Conservation (phyloP, 345 rosid species). For the Brassica rapa region DNA sequence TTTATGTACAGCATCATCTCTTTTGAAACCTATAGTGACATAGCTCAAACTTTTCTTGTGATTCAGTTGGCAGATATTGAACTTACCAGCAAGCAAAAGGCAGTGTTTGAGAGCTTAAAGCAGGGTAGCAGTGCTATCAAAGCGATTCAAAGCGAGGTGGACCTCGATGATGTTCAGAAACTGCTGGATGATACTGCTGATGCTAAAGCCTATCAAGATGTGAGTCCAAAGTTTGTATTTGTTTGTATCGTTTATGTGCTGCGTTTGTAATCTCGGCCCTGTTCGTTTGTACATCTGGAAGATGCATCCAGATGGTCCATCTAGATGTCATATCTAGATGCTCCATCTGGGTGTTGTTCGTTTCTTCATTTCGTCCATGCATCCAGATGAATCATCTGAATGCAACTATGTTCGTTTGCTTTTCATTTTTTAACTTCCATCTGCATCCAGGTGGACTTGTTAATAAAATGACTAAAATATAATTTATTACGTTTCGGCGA, state of each 20-base stretch:
- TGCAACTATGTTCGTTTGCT: too few relatives aligned
- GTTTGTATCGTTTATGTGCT: background rate
- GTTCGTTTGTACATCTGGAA: too few relatives aligned
- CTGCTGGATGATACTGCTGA: conserved; percentile 92
- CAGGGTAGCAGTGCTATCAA: conserved; percentile 79
- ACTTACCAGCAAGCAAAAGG: conserved; percentile 90
- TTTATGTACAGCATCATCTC: background rate
- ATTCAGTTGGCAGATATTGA: conserved; percentile 91
- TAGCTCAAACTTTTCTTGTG: conserved; percentile 13
- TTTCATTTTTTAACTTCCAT: too few relatives aligned
- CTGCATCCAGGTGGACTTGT: too few relatives aligned
- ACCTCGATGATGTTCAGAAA: conserved; percentile 88
- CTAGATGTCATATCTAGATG: too few relatives aligned
- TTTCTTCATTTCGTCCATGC: too few relatives aligned
- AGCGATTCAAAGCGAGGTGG: conserved; percentile 86
- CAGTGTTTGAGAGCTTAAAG: conserved; percentile 91
- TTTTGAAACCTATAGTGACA: background rate
- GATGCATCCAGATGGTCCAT: too few relatives aligned
- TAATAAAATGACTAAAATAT: too few relatives aligned
- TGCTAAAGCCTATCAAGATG: conserved; percentile 96
- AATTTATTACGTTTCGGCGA: too few relatives aligned
- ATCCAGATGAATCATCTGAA: too few relatives aligned
- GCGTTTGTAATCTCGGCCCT: background rate
- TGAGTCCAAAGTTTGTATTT: conserved; percentile 44
- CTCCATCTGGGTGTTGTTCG: too few relatives aligned